These are phyloP conservation scores for Turnera subulata DNA, from an alignment of 345 rosid genomes.

Conservation along the genomic window DNA sequence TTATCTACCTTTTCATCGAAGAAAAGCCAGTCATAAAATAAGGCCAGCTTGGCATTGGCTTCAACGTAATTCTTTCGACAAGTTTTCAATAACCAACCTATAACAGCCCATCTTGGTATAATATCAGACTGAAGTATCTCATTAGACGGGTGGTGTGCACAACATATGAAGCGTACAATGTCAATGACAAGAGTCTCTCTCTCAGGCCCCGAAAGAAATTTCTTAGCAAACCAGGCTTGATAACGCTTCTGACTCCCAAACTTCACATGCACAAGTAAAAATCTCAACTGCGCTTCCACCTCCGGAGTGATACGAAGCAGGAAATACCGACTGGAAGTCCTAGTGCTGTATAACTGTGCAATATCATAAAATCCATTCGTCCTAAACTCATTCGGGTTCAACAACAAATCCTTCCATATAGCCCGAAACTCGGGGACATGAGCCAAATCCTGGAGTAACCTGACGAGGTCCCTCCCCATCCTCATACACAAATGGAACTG, in stretches of 20 bases:
- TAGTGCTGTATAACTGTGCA: slow-evolving; percentile 40
- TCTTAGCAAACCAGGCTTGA: slow-evolving; percentile 71
- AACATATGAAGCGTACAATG: slow-evolving; percentile 68
- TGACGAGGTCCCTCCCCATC: slow-evolving; percentile 69
- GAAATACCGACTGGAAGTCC: slow-evolving; percentile 66
- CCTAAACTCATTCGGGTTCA: slow-evolving; percentile 38
- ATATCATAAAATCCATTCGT: slow-evolving; percentile 41
- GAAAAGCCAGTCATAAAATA: slow-evolving; percentile 87
- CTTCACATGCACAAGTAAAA: slow-evolving; percentile 68
- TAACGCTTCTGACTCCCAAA: slow-evolving; percentile 70
- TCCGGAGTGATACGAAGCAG: slow-evolving; percentile 58
- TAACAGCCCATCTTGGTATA: slow-evolving; percentile 81
- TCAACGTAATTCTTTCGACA: slow-evolving; percentile 51
- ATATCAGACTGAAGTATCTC: slow-evolving; percentile 54
- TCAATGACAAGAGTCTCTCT: slow-evolving; percentile 61
- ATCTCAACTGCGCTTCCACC: slow-evolving; percentile 69
- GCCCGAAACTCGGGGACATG: slow-evolving; percentile 61
- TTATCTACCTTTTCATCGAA: slow-evolving; percentile 60
- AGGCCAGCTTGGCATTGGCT: slow-evolving; percentile 58
- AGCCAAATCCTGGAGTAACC: slow-evolving; percentile 70
- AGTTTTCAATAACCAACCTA: slow-evolving; percentile 67
- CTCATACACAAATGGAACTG: slow-evolving; percentile 52
- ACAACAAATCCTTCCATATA: slow-evolving; percentile 59
- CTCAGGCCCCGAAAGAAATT: slow-evolving; percentile 48
- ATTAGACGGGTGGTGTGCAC: slow-evolving; percentile 63